Evolutionary conservation across 2,329 filamentous ascomycete genomes (phyloP), one percentile per base, ranked within the genome.

Genomic region (Sporothrix curviconia): DNA sequence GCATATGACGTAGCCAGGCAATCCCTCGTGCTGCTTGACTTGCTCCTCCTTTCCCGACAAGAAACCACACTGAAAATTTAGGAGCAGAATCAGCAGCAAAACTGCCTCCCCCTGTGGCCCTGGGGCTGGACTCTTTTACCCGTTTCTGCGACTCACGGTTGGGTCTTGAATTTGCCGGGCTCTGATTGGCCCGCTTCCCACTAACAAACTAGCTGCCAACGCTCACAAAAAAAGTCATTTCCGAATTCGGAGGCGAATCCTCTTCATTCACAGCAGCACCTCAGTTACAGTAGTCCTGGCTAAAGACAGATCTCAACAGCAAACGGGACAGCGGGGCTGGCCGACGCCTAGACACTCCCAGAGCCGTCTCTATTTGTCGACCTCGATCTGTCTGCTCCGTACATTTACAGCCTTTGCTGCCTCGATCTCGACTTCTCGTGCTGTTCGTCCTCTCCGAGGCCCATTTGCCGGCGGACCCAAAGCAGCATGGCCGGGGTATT

Each of bases 171-270:
- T 44, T 44, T 17, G 51, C 51, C 7, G 34, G 14, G 1, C 5
- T n/a, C 30, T 42, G 7, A 55, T 55, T 55, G 50, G 50, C n/a
- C n/a, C n/a, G n/a, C n/a, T n/a, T n/a, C n/a, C n/a, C n/a, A 32
- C n/a, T 14, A 12, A 12, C 7, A 3, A 25, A 5, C 24, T 3
- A 15, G 30, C 49, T 15, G 47, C 47, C 15, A 15, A 30, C 37
- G 17, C 19, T n/a, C n/a, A n/a, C 40, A 39, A 55, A 49, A 47
- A 17, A 47, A 53, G 40, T 32, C 32, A 24, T 36, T 52, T 46
- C 56, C 56, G 56, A 58, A 37, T 49, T 58, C 56, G 56, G 56
- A 58, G 56, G 36, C 30, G 32, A 47, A 28, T n/a, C n/a, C n/a
- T n/a, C n/a, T n/a, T n/a, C n/a, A n/a, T n/a, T n/a, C n/a, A n/a